These are phyloP conservation scores for Quercus aquifolioides DNA, from an alignment of 306 rosid genomes.

Conservation along the genomic window DNA sequence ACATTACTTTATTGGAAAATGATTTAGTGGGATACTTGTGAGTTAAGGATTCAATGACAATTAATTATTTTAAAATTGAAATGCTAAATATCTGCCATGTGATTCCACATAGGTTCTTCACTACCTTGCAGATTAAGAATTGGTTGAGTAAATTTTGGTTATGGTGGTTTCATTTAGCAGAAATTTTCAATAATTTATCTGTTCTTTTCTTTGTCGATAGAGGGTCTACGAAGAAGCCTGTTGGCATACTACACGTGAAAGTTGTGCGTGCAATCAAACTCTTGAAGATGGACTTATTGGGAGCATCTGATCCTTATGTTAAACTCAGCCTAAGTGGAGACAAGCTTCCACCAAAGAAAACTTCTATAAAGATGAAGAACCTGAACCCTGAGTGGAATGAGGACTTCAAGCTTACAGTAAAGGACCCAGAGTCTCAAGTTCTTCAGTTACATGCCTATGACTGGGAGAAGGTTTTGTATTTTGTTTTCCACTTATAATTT, in stretches of 20 bases:
- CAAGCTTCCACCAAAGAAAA: conserved; percentile 26
- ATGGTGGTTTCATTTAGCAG: neutral
- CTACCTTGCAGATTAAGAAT: neutral
- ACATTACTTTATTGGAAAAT: neutral
- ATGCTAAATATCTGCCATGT: neutral
- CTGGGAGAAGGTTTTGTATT: conserved; percentile 30
- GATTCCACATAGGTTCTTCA: neutral
- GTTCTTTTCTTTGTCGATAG: neutral
- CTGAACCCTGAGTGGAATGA: conserved; percentile 39
- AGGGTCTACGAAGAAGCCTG: conserved; percentile 23
- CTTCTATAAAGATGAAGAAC: conserved; percentile 26
- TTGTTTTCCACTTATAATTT: neutral
- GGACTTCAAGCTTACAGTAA: conserved; percentile 22
- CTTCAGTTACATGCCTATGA: conserved; percentile 28
- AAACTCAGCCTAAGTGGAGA: conserved; percentile 22
- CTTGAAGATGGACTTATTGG: conserved; percentile 25
- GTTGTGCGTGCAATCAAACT: conserved; percentile 25
- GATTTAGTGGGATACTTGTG: neutral
- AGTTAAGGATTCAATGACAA: neutral
- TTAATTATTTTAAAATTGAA: neutral
- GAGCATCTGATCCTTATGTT: conserved; percentile 33
- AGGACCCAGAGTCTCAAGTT: conserved; percentile 23
- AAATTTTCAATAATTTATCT: neutral
- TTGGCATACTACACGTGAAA: conserved; percentile 31
- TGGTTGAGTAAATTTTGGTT: neutral